Percentiles rank a stretch among this genome's conserved stretches.
Conservation (phyloP, 2,329 filamentous ascomycete genomes). For the Penicillium vulpinum region DNA sequence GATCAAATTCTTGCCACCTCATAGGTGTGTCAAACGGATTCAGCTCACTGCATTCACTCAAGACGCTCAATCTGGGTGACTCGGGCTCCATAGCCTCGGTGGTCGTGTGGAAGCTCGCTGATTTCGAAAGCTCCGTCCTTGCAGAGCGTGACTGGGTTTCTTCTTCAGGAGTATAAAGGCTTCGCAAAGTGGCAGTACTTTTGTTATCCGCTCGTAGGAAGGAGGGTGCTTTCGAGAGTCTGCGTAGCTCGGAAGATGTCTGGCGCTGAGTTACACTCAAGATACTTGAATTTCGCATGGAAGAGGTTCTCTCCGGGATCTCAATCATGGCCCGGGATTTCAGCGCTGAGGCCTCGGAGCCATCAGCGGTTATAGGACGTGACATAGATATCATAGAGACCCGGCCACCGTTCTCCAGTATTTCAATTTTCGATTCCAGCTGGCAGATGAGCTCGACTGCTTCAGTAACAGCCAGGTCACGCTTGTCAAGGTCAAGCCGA, state of each 20-base stretch:
- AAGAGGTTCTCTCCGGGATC: slow-evolving; percentile 44
- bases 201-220: slow-evolving; percentile 41
- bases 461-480: slow-evolving; percentile 45
- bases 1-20: slow-evolving; percentile 23
- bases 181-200: slow-evolving; percentile 42
- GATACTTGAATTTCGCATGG: slow-evolving; percentile 29
- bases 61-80: slow-evolving; percentile 45
- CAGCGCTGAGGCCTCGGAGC: slow-evolving; percentile 29
- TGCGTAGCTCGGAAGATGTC: slow-evolving; percentile 26
- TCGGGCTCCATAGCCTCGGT: slow-evolving; percentile 35
- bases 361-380: slow-evolving; percentile 28
- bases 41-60: slow-evolving; percentile 49
- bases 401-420: slow-evolving; percentile 27
- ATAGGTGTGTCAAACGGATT: slow-evolving; percentile 32
- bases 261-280: slow-evolving; percentile 15
- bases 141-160: slow-evolving; percentile 26
- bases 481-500: slow-evolving; percentile 39
- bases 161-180: slow-evolving; percentile 37
- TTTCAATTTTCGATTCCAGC: slow-evolving; percentile 42
- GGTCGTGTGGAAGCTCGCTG: slow-evolving; percentile 40
- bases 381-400: slow-evolving; percentile 28
- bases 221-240: slow-evolving; percentile 39
- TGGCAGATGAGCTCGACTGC: slow-evolving; percentile 47
- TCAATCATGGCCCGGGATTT: slow-evolving; percentile 31
- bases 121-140: slow-evolving; percentile 35